A percentile compares a stretch with the other conserved stretches of the same genome.
These are phyloP conservation scores for Tuber microsphaerosporum DNA, from an alignment of 495 filamentous ascomycete genomes.

Conservation along the genomic window DNA sequence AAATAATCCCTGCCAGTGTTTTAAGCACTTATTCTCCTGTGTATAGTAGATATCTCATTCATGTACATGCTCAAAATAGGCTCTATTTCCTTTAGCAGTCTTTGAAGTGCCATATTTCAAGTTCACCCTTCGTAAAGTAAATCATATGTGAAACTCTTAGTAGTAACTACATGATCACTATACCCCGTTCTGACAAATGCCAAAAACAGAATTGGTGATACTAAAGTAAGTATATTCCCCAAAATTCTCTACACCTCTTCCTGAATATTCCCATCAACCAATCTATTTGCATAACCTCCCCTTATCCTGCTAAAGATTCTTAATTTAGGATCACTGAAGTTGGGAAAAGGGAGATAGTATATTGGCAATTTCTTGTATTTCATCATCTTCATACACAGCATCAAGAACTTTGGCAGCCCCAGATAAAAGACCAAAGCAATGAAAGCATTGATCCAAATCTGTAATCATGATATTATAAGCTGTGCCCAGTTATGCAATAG, in stretches of 20 bases:
- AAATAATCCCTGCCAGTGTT: neutral
- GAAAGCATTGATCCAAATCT: neutral
- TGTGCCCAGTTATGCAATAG: neutral
- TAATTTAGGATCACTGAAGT: neutral
- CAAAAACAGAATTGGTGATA: neutral
- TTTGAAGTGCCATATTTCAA: neutral
- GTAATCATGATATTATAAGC: neutral
- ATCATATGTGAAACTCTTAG: neutral
- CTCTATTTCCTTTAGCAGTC: neutral
- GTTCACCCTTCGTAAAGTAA: neutral
- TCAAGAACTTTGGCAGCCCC: neutral
- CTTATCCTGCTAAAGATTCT: neutral
- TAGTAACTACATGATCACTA: neutral
- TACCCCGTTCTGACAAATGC: neutral
- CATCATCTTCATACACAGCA: neutral
- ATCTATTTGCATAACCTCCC: neutral
- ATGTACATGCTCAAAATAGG: neutral
- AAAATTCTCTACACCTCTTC: neutral
- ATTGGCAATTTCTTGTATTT: neutral
- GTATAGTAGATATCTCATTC: neutral
- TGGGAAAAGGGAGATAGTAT: neutral
- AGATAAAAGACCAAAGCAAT: neutral
- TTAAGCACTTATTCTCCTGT: neutral
- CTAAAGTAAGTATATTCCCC: neutral
- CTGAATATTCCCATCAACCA: neutral